Evolutionary conservation across 805 yeast species (phyloP), one percentile per base, ranked within the genome.

Genomic region (Danielozyma ontarioensis): DNA sequence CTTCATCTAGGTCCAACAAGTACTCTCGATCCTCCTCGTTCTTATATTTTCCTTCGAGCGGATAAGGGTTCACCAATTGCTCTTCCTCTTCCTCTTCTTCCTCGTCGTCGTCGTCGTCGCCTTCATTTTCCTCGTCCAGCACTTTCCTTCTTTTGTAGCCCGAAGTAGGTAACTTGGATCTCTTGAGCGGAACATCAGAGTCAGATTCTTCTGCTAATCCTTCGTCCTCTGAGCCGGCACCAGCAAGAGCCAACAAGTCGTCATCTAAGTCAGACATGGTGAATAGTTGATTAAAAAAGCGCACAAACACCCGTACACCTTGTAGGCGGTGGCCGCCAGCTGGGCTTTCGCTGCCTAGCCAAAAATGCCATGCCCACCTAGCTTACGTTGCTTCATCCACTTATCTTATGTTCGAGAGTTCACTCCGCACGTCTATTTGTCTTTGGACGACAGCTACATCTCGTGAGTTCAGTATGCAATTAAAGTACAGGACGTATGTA

Each of bases 241-340:
- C 59, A 32, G 98, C 98, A 50, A 93, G 75, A 14, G 96, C 97
- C 54, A 90, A 75, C 64, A 93, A 74, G 74, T 93, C 98, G 57
- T 90, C 97, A 56, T 89, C 97, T 53, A 87, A 76, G 48, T 66
- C 95, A 40, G 89, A 80, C 94, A 84, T 84, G 23, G 23, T 14
- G 5, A 10, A 19, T 19, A 10, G 6, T 19, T 19, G n/a, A n/a
- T n/a, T n/a, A n/a, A n/a, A n/a, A n/a, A n/a, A n/a, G n/a, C n/a
- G n/a, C n/a, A n/a, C n/a, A n/a, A n/a, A n/a, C n/a, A n/a, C n/a
- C n/a, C n/a, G n/a, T n/a, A n/a, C n/a, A n/a, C n/a, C n/a, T n/a
- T n/a, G n/a, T n/a, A n/a, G n/a, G n/a, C n/a, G n/a, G n/a, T n/a
- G n/a, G n/a, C n/a, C n/a, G n/a, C n/a, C n/a, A n/a, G n/a, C n/a